These are phyloP conservation scores for Phytophthora syringae DNA, from an alignment of 352 stramenopile species.

Conservation along the genomic window DNA sequence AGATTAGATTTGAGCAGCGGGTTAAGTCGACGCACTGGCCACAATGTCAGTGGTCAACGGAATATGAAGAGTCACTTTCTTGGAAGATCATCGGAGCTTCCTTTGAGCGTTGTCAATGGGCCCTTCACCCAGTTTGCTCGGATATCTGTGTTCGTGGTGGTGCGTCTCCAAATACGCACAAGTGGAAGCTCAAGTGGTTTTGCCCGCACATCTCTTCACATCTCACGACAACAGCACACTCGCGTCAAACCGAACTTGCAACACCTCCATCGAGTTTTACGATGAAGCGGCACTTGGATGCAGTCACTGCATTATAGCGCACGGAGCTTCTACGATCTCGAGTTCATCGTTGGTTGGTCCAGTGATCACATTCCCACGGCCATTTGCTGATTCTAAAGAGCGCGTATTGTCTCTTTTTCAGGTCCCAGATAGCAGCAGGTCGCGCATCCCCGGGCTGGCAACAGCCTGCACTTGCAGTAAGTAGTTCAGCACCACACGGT, in stretches of 20 bases:
- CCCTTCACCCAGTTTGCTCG: constrained; percentile 1
- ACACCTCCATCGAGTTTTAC: constrained; percentile 55
- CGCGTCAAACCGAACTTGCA: constrained; percentile 34
- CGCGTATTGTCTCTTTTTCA: constrained; percentile 12
- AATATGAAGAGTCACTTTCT: constrained; percentile 40
- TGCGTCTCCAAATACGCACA: neutral
- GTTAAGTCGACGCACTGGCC: neutral
- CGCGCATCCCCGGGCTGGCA: constrained; percentile 31
- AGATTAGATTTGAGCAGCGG: neutral
- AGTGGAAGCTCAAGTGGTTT: constrained; percentile 21
- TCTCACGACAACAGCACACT: constrained; percentile 2
- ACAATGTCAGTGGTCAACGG: too few relatives aligned
- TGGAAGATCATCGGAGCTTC: constrained; percentile 9
- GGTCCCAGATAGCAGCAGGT: constrained; percentile 37
- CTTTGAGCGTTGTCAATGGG: too few relatives aligned
- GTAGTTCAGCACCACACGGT: neutral
- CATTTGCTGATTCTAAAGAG: neutral
- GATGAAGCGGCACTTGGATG: constrained; percentile 62
- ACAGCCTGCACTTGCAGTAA: constrained; percentile 57
- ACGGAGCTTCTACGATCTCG: constrained; percentile 37
- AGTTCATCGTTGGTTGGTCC: constrained; percentile 48
- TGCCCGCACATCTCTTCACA: constrained; percentile 17
- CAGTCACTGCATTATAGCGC: constrained; percentile 49
- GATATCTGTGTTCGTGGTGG: constrained; percentile 11
- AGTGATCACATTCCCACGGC: neutral